Conservation (phyloP, 495 filamentous ascomycete species). For the Aspergillus olivimuriae region DNA sequence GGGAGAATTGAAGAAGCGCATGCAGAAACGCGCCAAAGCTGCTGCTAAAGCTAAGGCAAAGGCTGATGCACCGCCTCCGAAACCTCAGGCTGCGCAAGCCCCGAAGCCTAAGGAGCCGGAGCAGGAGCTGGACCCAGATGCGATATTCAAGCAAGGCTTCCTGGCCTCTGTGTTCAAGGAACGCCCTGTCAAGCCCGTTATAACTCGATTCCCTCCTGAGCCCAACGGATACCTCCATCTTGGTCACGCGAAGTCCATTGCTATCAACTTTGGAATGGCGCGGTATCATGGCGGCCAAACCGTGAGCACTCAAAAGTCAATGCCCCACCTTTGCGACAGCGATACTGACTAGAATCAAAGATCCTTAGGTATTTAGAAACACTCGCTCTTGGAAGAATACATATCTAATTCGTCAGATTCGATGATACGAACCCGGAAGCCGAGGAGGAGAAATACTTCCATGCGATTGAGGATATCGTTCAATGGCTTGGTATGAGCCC, state of each 20-base stretch:
- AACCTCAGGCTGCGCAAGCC: conserved; percentile 25
- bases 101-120: conserved; percentile 28
- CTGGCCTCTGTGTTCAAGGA: conserved; percentile 74
- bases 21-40: conserved; percentile 57
- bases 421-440: conserved; percentile 84
- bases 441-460: conserved; percentile 74
- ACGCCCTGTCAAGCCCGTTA: conserved; percentile 54
- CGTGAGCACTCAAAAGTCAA: conserved; percentile 6
- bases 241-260: conserved; percentile 94
- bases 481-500: conserved; percentile 58
- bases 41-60: conserved; percentile 36
- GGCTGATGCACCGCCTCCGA: conserved; percentile 21
- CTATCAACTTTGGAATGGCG: conserved; percentile 95
- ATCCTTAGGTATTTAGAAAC: conserved; percentile 7
- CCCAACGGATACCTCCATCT: conserved; percentile 74
- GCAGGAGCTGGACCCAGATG: conserved; percentile 52
- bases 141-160: conserved; percentile 83
- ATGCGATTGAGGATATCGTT: conserved; percentile 71
- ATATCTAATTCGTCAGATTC: conserved; percentile 56
- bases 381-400: not conserved
- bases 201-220: conserved; percentile 90
- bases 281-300: conserved; percentile 65
- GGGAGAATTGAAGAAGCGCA: conserved; percentile 59
- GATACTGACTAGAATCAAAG: conserved; percentile 3
- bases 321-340: not conserved